Evolutionary conservation across 768 basidiomycete species (phyloP).

Genomic region (Dictyophora rubrovolvata): DNA sequence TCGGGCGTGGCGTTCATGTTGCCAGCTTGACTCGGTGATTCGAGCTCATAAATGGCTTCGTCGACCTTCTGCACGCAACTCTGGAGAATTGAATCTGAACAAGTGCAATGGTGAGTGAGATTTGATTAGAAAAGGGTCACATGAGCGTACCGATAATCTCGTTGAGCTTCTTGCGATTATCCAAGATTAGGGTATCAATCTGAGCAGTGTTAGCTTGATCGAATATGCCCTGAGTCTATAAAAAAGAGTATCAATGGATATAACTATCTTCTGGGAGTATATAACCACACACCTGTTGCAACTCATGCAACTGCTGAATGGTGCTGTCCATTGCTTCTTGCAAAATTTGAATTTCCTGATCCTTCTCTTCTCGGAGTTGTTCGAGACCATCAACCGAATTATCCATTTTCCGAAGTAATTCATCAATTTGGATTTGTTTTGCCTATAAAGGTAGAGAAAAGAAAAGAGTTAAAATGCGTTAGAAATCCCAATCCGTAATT

Average conservation of each 20-base stretch:
- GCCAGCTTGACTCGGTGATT: slow-evolving; percentile 89
- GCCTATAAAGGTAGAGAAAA: slow-evolving; percentile 35
- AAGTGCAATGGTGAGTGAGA: background rate
- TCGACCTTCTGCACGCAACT: slow-evolving; percentile 96
- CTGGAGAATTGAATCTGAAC: slow-evolving; percentile 85
- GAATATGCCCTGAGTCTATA: slow-evolving; percentile 68
- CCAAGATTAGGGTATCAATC: slow-evolving; percentile 92
- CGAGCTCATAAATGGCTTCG: slow-evolving; percentile 93
- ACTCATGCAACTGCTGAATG: slow-evolving; percentile 76
- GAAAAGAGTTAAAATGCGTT: background rate
- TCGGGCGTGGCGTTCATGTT: slow-evolving; percentile 97
- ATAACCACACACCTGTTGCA: slow-evolving; percentile 55
- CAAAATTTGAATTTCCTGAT: slow-evolving; percentile 90
- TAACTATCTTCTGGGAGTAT: slow-evolving; percentile 2
- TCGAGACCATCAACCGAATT: slow-evolving; percentile 67
- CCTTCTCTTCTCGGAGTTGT: slow-evolving; percentile 85
- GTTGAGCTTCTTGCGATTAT: slow-evolving; percentile 96
- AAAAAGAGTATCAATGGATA: slow-evolving; percentile 1
- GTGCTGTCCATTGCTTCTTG: slow-evolving; percentile 94
- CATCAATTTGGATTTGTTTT: slow-evolving; percentile 96
- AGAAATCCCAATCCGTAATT: no score
- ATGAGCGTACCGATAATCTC: slow-evolving; percentile 75
- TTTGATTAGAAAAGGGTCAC: background rate
- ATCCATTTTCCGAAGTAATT: slow-evolving; percentile 74
- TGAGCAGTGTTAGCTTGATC: slow-evolving; percentile 91